Percentiles rank a stretch among this genome's conserved stretches.
These are phyloP conservation scores for Kurtzmaniella natalensis DNA, from an alignment of 1,139 yeast species.

Conservation along the genomic window DNA sequence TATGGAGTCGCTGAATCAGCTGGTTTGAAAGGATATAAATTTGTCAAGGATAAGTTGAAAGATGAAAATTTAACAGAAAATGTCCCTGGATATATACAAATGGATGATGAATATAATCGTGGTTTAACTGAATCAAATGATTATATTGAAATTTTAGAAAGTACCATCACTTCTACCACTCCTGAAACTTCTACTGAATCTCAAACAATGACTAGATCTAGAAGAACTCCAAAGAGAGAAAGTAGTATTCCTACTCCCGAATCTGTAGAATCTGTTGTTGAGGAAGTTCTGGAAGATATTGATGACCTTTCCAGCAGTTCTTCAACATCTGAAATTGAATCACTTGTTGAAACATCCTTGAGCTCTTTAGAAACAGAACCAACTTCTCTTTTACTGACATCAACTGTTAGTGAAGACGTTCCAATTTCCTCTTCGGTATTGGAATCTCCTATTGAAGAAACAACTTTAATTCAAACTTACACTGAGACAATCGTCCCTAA, in stretches of 20 bases:
- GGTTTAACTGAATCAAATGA: constrained; percentile 6
- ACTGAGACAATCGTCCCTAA: no score
- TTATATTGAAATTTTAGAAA: constrained; percentile 1
- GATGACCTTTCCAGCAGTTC: not conserved
- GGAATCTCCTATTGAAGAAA: no score
- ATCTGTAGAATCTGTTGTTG: not conserved
- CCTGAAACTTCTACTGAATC: not conserved
- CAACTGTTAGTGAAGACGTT: constrained; percentile 2
- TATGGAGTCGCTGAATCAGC: constrained; percentile 26
- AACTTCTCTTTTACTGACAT: no score
- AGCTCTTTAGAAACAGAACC: no score
- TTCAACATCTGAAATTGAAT: not conserved
- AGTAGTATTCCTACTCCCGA: no score
- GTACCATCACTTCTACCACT: constrained; percentile 4
- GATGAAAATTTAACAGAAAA: constrained; percentile 27
- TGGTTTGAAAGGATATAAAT: constrained; percentile 23
- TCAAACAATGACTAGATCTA: not conserved
- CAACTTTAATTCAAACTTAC: no score
- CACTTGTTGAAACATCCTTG: not conserved
- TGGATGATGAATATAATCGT: constrained; percentile 22
- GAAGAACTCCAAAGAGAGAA: constrained; percentile 1
- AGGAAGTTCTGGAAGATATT: not conserved
- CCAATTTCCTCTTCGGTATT: no score
- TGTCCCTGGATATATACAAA: constrained; percentile 22
- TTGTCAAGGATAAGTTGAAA: constrained; percentile 38